Conservation (phyloP, 1,284 basidiomycete species). For the Ceratobasidium sp. region DNA sequence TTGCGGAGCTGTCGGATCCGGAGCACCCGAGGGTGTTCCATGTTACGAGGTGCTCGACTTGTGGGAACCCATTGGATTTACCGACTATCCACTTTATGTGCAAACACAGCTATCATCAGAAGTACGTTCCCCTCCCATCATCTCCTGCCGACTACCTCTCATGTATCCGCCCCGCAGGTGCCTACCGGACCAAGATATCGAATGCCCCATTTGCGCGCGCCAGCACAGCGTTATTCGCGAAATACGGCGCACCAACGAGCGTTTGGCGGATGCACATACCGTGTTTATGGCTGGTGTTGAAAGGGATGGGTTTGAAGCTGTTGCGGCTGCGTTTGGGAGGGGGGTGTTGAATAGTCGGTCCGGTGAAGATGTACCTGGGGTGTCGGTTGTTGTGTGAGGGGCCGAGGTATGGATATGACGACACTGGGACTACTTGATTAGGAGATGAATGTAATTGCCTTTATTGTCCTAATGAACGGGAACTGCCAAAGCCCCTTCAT, state of each 20-base stretch:
- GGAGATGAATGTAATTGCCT: no score
- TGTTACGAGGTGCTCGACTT: constrained; percentile 90
- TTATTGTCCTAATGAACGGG: no score
- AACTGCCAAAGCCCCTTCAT: no score
- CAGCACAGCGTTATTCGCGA: constrained; percentile 92
- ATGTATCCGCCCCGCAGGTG: constrained; percentile 66
- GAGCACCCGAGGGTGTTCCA: constrained; percentile 90
- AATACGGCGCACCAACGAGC: constrained; percentile 85
- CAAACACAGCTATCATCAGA: constrained; percentile 95
- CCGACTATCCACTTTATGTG: constrained; percentile 99
- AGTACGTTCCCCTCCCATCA: constrained; percentile 63
- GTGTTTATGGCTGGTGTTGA: constrained; percentile 89
- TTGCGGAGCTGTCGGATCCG: constrained; percentile 82
- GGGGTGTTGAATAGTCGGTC: constrained; percentile 65
- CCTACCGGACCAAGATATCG: constrained; percentile 84
- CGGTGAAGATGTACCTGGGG: constrained; percentile 12
- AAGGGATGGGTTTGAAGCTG: constrained; percentile 84
- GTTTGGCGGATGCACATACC: constrained; percentile 87
- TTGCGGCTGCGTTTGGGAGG: constrained; percentile 84
- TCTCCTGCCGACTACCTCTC: constrained; percentile 7
- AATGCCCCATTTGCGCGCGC: constrained; percentile 89
- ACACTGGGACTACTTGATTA: no score
- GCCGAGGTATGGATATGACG: no score
- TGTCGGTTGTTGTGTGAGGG: constrained; percentile 29
- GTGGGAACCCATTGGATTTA: constrained; percentile 89